A percentile compares a stretch with the other conserved stretches of the same genome.
Conservation (phyloP, 208 protist species). For the Trypanosoma boissoni region DNA sequence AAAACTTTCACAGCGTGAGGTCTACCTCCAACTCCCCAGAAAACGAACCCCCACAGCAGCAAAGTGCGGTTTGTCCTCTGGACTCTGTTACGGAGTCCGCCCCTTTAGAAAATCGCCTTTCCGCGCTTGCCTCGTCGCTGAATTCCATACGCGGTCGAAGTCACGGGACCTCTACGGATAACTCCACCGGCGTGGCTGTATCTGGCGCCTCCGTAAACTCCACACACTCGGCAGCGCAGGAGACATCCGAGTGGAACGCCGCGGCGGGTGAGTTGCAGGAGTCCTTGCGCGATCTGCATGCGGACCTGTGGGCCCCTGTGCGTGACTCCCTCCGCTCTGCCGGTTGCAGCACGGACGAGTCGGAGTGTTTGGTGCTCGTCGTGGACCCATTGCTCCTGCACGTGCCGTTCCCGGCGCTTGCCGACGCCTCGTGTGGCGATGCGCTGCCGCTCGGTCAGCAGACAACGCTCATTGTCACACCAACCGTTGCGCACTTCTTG, state of each 20-base stretch:
- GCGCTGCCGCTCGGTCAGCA: constrained; percentile 44
- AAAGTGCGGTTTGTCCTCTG: too few species aligned
- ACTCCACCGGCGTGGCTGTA: neutral
- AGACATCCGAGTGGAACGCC: neutral
- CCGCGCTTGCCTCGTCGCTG: constrained; percentile 17
- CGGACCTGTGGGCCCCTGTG: constrained; percentile 77
- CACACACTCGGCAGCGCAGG: neutral
- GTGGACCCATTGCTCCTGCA: constrained; percentile 73
- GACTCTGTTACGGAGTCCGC: too few species aligned
- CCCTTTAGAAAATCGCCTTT: neutral
- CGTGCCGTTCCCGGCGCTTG: constrained; percentile 67
- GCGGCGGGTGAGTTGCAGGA: constrained; percentile 30
- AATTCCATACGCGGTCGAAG: neutral
- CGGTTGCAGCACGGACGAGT: constrained; percentile 30
- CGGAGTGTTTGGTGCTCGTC: constrained; percentile 71
- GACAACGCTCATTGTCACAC: constrained; percentile 62
- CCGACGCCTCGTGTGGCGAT: constrained; percentile 23
- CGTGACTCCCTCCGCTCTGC: constrained; percentile 35
- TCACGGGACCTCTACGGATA: neutral
- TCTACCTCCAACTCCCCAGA: neutral
- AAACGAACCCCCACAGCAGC: neutral
- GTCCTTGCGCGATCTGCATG: constrained; percentile 61
- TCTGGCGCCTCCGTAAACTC: neutral
- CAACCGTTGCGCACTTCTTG: constrained; percentile 63
- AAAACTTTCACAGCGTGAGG: constrained; percentile 45